Percentiles rank a stretch among this genome's conserved stretches.
These are phyloP conservation scores for Debaryomyces prosopidis DNA, from an alignment of 805 yeast species.

Conservation along the genomic window DNA sequence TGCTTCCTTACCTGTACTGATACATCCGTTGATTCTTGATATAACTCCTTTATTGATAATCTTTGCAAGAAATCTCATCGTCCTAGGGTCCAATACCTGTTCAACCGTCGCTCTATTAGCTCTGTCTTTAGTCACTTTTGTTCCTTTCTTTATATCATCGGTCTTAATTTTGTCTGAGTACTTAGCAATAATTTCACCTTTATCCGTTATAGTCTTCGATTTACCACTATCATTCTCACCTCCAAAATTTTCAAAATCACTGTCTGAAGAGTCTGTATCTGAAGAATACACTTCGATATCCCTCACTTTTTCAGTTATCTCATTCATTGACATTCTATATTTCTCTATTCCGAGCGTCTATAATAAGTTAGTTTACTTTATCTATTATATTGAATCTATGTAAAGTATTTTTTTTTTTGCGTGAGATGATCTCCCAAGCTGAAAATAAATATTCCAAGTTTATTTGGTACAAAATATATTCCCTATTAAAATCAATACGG, in stretches of 20 bases:
- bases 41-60: slow-evolving; percentile 82
- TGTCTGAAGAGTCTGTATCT: slow-evolving; percentile 14
- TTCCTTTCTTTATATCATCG: slow-evolving; percentile 58
- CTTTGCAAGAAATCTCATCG: slow-evolving; percentile 78
- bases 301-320: slow-evolving; percentile 1
- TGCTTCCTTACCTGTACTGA: slow-evolving; percentile 98
- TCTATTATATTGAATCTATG: too few species aligned
- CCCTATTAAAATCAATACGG: too few species aligned
- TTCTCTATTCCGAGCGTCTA: background rate
- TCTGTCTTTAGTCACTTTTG: slow-evolving; percentile 70
- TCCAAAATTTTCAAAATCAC: slow-evolving; percentile 8
- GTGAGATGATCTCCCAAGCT: background rate
- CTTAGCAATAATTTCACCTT: slow-evolving; percentile 54
- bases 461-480: too few species aligned
- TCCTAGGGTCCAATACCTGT: slow-evolving; percentile 93
- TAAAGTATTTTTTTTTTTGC: background rate
- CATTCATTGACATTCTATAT: slow-evolving; percentile 2
- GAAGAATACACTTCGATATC: slow-evolving; percentile 2
- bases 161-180: slow-evolving; percentile 65
- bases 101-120: slow-evolving; percentile 96
- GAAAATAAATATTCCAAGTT: too few species aligned
- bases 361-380: too few species aligned
- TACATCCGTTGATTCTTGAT: slow-evolving; percentile 86
- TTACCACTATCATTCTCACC: slow-evolving; percentile 30
- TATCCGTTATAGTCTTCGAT: slow-evolving; percentile 30